Conservation (phyloP, 306 rosid species). For the Lagenaria siceraria region DNA sequence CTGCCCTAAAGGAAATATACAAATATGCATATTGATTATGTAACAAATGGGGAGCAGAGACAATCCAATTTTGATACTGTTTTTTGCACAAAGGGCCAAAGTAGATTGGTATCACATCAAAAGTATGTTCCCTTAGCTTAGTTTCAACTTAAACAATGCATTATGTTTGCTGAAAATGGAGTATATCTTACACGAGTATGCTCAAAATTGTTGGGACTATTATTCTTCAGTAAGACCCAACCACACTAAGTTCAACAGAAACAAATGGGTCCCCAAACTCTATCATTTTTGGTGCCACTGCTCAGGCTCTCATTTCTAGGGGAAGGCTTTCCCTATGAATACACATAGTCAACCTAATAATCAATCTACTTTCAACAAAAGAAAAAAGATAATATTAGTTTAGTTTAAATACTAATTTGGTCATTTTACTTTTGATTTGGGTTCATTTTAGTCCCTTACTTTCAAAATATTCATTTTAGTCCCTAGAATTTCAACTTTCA, state of each 20-base stretch:
- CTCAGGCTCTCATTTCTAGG: constrained; percentile 2
- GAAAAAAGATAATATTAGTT: neutral
- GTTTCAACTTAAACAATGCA: constrained; percentile 8
- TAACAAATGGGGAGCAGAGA: constrained; percentile 37
- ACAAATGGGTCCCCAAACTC: constrained; percentile 6
- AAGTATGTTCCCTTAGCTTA: constrained; percentile 11
- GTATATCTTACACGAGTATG: neutral
- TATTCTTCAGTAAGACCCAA: constrained; percentile 2
- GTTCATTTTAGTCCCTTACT: no score
- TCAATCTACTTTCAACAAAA: neutral
- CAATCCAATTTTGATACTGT: constrained; percentile 35
- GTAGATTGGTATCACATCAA: constrained; percentile 13
- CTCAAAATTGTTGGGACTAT: constrained; percentile 2
- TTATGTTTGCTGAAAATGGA: neutral
- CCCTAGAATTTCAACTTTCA: no score
- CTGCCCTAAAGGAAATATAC: constrained; percentile 10
- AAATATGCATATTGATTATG: constrained; percentile 17
- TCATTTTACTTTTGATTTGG: no score
- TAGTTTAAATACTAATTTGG: no score
- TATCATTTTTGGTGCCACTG: constrained; percentile 4
- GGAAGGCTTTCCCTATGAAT: neutral
- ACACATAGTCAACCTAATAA: neutral
- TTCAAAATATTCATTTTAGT: no score
- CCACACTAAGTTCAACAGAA: constrained; percentile 4
- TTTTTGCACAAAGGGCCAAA: constrained; percentile 14